Conservation (phyloP, 345 rosid species). For the Eucalyptus marginata region DNA sequence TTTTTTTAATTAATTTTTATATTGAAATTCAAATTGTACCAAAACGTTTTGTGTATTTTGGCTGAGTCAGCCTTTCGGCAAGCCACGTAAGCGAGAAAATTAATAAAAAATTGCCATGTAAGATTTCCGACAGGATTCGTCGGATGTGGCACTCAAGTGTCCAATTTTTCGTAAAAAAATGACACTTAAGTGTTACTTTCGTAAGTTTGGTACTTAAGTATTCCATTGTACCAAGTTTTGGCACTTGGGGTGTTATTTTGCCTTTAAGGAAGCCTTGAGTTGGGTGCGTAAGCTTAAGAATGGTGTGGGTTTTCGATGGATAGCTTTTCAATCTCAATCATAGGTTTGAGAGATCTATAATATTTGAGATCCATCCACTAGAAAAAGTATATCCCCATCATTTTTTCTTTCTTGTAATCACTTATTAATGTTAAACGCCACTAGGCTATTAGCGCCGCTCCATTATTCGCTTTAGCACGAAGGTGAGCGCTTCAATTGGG, state of each 20-base stretch:
- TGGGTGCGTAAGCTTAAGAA: background rate
- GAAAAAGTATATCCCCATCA: background rate
- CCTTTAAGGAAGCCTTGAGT: background rate
- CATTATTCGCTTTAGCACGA: background rate
- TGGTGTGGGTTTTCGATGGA: background rate
- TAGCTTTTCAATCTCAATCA: background rate
- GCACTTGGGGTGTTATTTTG: too few species aligned
- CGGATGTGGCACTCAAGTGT: rapidly evolving
- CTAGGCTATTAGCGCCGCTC: background rate
- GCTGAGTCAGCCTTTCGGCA: too few species aligned
- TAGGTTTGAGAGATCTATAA: background rate
- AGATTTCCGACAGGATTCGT: rapidly evolving
- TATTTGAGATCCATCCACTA: background rate
- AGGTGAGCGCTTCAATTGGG: background rate
- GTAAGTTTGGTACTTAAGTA: too few species aligned
- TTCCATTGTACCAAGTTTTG: too few species aligned
- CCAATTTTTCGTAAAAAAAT: rapidly evolving
- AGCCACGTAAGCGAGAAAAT: too few species aligned
- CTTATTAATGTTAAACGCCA: background rate
- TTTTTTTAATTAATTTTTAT: too few species aligned
- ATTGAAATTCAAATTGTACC: too few species aligned
- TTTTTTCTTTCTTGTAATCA: background rate
- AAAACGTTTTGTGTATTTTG: too few species aligned
- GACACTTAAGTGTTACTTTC: too few species aligned
- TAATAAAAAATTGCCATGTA: rapidly evolving